Evolutionary conservation across 2,329 filamentous ascomycete species (phyloP).

Genomic region (Capronia americana): DNA sequence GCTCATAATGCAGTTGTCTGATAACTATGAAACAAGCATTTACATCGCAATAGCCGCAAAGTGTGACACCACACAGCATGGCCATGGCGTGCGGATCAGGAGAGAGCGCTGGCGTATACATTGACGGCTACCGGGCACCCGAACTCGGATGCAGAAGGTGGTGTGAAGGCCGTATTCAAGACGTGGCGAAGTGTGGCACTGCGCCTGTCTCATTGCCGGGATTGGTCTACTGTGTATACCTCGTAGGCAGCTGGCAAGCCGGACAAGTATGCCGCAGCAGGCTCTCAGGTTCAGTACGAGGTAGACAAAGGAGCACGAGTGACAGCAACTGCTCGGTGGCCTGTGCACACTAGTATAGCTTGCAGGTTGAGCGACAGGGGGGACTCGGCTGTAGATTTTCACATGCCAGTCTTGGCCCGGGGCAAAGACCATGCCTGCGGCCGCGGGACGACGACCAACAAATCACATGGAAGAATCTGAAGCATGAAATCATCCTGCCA

Average conservation of each 20-base stretch:
- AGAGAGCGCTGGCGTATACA: neutral
- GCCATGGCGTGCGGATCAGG: neutral
- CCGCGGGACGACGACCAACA: neutral
- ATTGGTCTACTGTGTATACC: neutral
- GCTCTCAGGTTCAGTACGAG: neutral
- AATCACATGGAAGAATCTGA: neutral
- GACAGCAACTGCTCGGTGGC: too few species aligned
- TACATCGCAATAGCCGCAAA: neutral
- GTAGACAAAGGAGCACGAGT: neutral
- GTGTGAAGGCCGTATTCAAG: conserved; percentile 1
- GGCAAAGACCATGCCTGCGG: neutral
- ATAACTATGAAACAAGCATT: conserved; percentile 3
- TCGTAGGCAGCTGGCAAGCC: neutral
- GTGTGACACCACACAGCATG: neutral
- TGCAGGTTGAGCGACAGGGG: conserved; percentile 9
- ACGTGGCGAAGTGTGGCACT: conserved; percentile 2
- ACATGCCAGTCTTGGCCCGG: conserved; percentile 17
- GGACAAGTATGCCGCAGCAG: neutral
- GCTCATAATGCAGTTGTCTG: neutral
- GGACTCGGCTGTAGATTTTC: conserved; percentile 7
- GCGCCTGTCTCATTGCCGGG: neutral
- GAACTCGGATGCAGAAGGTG: conserved; percentile 4
- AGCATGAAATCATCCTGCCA: conserved; percentile 19
- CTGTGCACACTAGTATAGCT: conserved; percentile 9
- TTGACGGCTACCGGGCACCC: neutral